Evolutionary conservation across 805 yeast species (phyloP).

Genomic region (Lipomyces anomalus): DNA sequence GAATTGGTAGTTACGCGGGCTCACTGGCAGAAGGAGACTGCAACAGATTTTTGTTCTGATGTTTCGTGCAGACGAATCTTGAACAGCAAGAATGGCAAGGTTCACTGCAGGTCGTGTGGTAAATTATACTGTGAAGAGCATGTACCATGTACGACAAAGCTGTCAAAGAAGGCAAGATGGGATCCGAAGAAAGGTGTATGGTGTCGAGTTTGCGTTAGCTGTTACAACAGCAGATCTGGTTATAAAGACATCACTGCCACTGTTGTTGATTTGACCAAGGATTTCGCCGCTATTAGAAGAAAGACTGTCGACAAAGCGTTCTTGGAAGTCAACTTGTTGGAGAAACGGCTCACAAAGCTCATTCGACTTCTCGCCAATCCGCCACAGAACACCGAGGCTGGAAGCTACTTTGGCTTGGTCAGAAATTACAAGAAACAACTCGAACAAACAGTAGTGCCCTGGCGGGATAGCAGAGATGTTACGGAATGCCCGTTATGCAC

Average conservation of each 20-base stretch:
- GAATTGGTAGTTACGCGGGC: slow-evolving; percentile 37
- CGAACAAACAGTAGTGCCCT: slow-evolving; percentile 50
- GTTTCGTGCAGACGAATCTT: slow-evolving; percentile 41
- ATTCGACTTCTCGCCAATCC: slow-evolving; percentile 5
- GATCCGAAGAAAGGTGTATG: slow-evolving; percentile 52
- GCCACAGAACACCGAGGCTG: slow-evolving; percentile 14
- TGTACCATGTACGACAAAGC: slow-evolving; percentile 47
- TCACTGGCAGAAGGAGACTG: slow-evolving; percentile 55
- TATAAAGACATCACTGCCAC: slow-evolving; percentile 43
- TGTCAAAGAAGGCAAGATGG: slow-evolving; percentile 45
- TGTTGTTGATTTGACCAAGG: slow-evolving; percentile 41
- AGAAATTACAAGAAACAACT: slow-evolving; percentile 32
- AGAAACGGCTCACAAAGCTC: slow-evolving; percentile 44
- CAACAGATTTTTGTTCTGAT: slow-evolving; percentile 41
- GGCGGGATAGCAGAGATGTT: slow-evolving; percentile 55
- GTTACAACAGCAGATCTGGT: slow-evolving; percentile 55
- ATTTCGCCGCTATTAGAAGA: slow-evolving; percentile 42
- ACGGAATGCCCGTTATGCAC: slow-evolving; percentile 60
- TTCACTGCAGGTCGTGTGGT: slow-evolving; percentile 77
- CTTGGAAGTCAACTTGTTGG: slow-evolving; percentile 52
- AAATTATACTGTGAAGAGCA: slow-evolving; percentile 61
- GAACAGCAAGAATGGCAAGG: slow-evolving; percentile 49
- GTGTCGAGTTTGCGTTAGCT: slow-evolving; percentile 62
- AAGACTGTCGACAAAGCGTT: slow-evolving; percentile 43
- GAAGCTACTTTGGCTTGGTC: slow-evolving; percentile 19